Base-by-base conservation (phyloP, 768 basidiomycete species). In the Dioszegia hungarica region DNA sequence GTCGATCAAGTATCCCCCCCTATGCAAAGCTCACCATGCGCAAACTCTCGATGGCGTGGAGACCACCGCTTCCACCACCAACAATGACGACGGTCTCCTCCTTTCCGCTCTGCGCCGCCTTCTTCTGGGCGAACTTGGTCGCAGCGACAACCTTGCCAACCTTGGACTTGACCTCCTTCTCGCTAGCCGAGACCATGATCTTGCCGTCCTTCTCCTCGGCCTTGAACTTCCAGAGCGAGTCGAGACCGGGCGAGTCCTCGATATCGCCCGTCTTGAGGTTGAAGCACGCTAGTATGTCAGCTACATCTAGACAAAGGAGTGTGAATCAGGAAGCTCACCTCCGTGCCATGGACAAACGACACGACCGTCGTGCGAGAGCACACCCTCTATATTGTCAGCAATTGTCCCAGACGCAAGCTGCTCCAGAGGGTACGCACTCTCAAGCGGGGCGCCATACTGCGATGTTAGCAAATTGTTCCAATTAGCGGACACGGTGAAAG, bases 301-400 rank as follows among this genome's bases (percentile, higher is more conserved):
- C 29, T n/a, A 11, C 12, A 28, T 19, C 43, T 15, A 24, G 33
- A 4, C 24, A 22, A 2, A 44, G 22, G 40, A 37, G 5, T n/a
- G n/a, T n/a, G n/a, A n/a, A 44, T 11, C 1, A 44, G 10, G 33
- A 19, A 37, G 38, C 76, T 45, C 67, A 87, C 87, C 88, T 80
- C 89, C 89, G 68, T 90, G 89, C 90, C 89, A 91, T 11, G 88
- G 88, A 66, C 90, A 93, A 46, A 87, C 83, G 19, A 93, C 82
- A 58, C 87, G 79, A 10, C 88, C 90, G 72, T 88, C 86, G 31
- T 86, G 81, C 8, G 86, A 82, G 53, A 91, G 78, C 10, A 90
- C 85, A 49, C 90, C 90, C 75, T 89, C 75, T 77, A 40, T 33
- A 25, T 31, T 78, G 15, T 89, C 83, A 52, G 88, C 88, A 70